Conservation (phyloP, 768 basidiomycete species). For the Cantharellus cinnabarinus region DNA sequence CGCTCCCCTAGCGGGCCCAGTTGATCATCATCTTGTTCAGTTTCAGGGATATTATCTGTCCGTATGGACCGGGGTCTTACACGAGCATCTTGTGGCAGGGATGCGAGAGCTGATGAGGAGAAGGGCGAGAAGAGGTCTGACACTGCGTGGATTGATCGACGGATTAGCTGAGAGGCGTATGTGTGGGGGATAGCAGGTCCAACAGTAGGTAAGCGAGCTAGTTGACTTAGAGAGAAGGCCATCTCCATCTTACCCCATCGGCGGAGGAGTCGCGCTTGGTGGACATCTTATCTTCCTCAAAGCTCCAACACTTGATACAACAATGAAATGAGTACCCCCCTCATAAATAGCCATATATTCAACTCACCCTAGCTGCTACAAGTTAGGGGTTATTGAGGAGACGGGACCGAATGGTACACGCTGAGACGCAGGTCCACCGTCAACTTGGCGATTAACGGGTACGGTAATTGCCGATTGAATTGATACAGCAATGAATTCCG, state of each 20-base stretch:
- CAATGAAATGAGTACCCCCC: too few relatives aligned
- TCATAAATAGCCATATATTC: too few relatives aligned
- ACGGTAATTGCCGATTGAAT: too few relatives aligned
- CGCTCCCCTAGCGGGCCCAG: too few relatives aligned
- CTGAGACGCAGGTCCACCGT: too few relatives aligned
- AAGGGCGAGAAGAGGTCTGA: constrained; percentile 42
- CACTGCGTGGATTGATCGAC: constrained; percentile 43
- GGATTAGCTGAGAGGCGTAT: constrained; percentile 17
- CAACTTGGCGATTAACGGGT: too few relatives aligned
- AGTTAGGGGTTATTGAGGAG: too few relatives aligned
- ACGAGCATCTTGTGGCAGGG: constrained; percentile 24
- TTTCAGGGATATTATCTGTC: constrained; percentile 51
- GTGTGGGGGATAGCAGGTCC: neutral
- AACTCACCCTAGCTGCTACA: too few relatives aligned
- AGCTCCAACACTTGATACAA: too few relatives aligned
- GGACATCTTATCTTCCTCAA: neutral
- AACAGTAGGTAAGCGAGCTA: constrained; percentile 1
- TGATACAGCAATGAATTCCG: too few relatives aligned
- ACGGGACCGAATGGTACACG: too few relatives aligned
- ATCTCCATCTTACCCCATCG: neutral
- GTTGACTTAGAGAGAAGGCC: neutral
- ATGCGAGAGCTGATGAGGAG: constrained; percentile 38
- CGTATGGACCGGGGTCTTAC: constrained; percentile 35
- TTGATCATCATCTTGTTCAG: constrained; percentile 9
- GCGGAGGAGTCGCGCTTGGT: neutral